Evolutionary conservation across 139 green algal genomes (phyloP).

Genomic region (Pseudopediastrum boryanum): DNA sequence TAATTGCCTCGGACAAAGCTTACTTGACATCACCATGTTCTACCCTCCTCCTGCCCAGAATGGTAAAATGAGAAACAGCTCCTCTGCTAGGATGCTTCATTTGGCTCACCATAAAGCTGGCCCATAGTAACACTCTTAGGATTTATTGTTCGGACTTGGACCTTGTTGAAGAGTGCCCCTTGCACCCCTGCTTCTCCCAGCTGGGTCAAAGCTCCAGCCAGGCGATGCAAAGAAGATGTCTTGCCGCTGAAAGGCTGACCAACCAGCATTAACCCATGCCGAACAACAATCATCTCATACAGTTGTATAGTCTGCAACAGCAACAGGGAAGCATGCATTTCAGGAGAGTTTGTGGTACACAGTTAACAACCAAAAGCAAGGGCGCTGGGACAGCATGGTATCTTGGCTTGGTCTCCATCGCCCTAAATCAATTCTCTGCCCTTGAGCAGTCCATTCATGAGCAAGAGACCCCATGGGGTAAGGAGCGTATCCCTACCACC

Average conservation of each 20-base stretch:
- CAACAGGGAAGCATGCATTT: background rate
- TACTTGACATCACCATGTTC: too few species aligned
- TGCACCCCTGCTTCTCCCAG: conserved; percentile 46
- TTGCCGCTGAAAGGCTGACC: conserved; percentile 69
- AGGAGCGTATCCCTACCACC: too few species aligned
- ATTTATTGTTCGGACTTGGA: conserved; percentile 74
- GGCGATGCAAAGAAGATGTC: conserved; percentile 43
- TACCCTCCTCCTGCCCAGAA: too few species aligned
- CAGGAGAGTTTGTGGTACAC: background rate
- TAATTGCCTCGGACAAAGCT: too few species aligned
- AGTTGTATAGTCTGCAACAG: conserved; percentile 76
- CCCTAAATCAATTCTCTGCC: too few species aligned
- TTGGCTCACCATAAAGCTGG: conserved; percentile 77
- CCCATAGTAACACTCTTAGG: conserved; percentile 86
- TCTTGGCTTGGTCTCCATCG: too few species aligned
- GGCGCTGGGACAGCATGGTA: too few species aligned
- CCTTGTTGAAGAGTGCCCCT: conserved; percentile 65
- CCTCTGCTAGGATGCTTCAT: too few species aligned
- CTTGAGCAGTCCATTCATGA: too few species aligned
- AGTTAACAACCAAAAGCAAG: too few species aligned
- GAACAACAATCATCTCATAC: conserved; percentile 89
- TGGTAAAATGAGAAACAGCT: too few species aligned
- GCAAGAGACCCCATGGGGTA: too few species aligned
- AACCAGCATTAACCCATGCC: conserved; percentile 84
- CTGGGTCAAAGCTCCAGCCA: conserved; percentile 70